These are phyloP conservation scores for Clarireedia paspali DNA, from an alignment of 2,329 filamentous ascomycete genomes.

Conservation along the genomic window DNA sequence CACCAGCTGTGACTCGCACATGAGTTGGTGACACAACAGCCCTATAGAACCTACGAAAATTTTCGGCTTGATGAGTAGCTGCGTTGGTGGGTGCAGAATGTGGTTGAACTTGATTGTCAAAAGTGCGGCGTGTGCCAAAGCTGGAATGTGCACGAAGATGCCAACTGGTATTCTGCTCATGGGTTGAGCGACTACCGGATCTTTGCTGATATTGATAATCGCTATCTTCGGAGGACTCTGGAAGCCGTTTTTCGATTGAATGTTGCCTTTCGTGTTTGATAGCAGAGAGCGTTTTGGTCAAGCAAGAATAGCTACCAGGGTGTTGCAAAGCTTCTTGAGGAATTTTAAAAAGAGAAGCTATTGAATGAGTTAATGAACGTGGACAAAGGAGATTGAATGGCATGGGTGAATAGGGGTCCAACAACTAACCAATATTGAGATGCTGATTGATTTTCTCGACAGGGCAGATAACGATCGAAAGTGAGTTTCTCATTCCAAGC, in stretches of 20 bases:
- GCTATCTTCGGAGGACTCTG: slow-evolving; percentile 15
- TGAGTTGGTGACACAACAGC: slow-evolving; percentile 61
- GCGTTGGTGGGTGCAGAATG: slow-evolving; percentile 46
- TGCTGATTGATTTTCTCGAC: slow-evolving; percentile 23
- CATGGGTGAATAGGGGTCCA: not conserved
- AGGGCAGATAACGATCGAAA: slow-evolving; percentile 18
- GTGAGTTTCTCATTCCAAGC: slow-evolving; percentile 20
- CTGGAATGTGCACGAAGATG: slow-evolving; percentile 24
- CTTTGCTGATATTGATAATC: slow-evolving; percentile 7
- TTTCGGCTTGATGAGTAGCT: slow-evolving; percentile 50
- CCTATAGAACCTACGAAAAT: slow-evolving; percentile 61
- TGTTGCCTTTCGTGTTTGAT: not conserved
- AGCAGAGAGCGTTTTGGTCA: not conserved
- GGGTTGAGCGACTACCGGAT: slow-evolving; percentile 7
- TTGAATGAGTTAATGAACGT: slow-evolving; percentile 2
- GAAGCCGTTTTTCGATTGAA: not conserved
- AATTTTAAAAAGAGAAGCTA: slow-evolving; percentile 21
- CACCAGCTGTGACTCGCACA: slow-evolving; percentile 59
- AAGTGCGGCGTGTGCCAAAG: slow-evolving; percentile 22
- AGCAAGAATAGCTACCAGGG: slow-evolving; percentile 17
- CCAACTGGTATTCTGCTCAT: slow-evolving; percentile 20
- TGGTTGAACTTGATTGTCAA: slow-evolving; percentile 31
- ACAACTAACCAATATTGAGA: slow-evolving; percentile 22
- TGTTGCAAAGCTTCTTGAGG: slow-evolving; percentile 20
- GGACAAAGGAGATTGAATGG: not conserved